Conservation (phyloP, 805 yeast genomes). For the Komagataella populi region DNA sequence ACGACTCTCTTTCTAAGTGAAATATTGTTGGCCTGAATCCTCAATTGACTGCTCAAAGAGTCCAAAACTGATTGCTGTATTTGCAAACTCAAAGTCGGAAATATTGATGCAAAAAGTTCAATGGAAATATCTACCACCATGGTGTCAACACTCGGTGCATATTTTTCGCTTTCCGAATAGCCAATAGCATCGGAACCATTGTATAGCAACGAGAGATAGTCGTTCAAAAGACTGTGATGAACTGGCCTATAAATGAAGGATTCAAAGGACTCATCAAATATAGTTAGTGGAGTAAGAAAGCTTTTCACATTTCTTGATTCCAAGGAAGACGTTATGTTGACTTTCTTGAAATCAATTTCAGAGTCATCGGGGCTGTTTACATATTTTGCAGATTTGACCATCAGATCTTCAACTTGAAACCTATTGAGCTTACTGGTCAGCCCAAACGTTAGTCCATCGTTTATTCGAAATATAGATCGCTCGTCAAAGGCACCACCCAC, state of each 20-base stretch:
- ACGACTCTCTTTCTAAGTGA: slow-evolving; percentile 25
- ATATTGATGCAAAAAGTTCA: slow-evolving; percentile 56
- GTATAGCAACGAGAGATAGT: slow-evolving; percentile 21
- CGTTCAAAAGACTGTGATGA: slow-evolving; percentile 25
- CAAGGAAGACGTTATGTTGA: slow-evolving; percentile 8
- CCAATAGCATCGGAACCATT: slow-evolving; percentile 13
- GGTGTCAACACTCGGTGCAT: slow-evolving; percentile 31
- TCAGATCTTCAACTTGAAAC: slow-evolving; percentile 17
- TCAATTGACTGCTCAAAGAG: slow-evolving; percentile 45
- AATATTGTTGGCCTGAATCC: slow-evolving; percentile 16
- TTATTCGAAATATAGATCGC: slow-evolving; percentile 17
- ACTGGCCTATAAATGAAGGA: slow-evolving; percentile 20
- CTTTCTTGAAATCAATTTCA: slow-evolving; percentile 1
- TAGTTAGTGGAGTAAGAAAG: slow-evolving; percentile 10
- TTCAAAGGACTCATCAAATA: slow-evolving; percentile 22
- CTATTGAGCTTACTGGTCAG: slow-evolving; percentile 25
- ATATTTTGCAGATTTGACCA: slow-evolving; percentile 18
- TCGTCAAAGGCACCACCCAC: slow-evolving; percentile 8
- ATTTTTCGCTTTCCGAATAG: slow-evolving; percentile 19
- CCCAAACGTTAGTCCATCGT: slow-evolving; percentile 27
- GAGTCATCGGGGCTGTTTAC: slow-evolving; percentile 20
- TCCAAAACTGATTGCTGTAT: slow-evolving; percentile 86
- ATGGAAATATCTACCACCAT: slow-evolving; percentile 66
- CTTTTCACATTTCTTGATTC: slow-evolving; percentile 19
- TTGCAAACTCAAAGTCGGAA: slow-evolving; percentile 59